Conservation (phyloP, 805 yeast genomes). For the Starmerella scarabaei region DNA sequence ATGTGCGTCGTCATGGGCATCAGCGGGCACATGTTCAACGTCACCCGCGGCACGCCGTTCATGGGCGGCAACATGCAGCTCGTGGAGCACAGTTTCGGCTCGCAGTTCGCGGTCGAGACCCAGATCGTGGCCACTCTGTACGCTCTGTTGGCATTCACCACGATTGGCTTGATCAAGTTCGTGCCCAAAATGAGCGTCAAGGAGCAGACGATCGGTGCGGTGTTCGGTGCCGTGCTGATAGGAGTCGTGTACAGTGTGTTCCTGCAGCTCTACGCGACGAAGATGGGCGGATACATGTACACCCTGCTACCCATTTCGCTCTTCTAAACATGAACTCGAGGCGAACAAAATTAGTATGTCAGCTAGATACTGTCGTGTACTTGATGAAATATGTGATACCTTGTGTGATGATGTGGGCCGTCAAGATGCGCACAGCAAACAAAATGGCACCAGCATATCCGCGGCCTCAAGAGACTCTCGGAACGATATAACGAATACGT, state of each 20-base stretch:
- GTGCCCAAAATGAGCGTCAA: conserved; percentile 40
- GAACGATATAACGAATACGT: too few species aligned
- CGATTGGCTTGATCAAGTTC: conserved; percentile 46
- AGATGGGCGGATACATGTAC: conserved; percentile 61
- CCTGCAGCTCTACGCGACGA: conserved; percentile 52
- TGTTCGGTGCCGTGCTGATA: conserved; percentile 34
- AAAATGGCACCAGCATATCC: too few species aligned
- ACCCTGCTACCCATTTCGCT: conserved; percentile 33
- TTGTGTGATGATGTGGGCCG: too few species aligned
- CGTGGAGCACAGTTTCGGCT: conserved; percentile 53
- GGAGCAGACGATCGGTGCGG: conserved; percentile 38
- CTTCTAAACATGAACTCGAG: too few species aligned
- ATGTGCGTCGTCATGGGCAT: conserved; percentile 55
- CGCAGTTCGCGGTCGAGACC: conserved; percentile 78
- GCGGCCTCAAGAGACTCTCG: too few species aligned
- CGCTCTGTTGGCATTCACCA: conserved; percentile 48
- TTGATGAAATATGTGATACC: too few species aligned
- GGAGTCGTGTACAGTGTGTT: conserved; percentile 51
- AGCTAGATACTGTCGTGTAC: too few species aligned
- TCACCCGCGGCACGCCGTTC: conserved; percentile 57
- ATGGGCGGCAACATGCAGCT: conserved; percentile 40
- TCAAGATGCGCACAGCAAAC: too few species aligned
- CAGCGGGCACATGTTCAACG: conserved; percentile 88
- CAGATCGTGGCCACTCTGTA: conserved; percentile 55
- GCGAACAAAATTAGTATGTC: too few species aligned